phyloP scores from a whole-genome alignment of 345 rosid species.

The rapeseed (Brassica napus) region DNA sequence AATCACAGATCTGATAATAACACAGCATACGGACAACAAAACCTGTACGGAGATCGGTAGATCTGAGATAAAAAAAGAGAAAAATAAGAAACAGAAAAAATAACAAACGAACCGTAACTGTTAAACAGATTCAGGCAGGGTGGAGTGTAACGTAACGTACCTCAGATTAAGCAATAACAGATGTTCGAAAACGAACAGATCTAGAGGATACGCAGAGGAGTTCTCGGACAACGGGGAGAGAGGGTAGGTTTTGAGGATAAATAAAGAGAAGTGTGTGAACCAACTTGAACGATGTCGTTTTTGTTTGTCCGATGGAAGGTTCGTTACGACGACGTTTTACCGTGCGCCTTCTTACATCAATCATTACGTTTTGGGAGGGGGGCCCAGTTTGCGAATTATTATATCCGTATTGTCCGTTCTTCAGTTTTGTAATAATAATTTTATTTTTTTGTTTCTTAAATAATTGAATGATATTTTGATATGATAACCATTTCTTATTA shows the following conservation, averaged over 20 bases:
- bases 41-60: not conserved
- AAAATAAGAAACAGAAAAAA: not conserved
- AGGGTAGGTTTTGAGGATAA: not conserved
- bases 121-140: not conserved
- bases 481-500: constrained; percentile 10
- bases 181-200: constrained; percentile 34
- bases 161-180: constrained; percentile 22
- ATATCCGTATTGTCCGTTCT: constrained; percentile 22
- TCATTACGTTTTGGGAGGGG: constrained; percentile 13
- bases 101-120: constrained; percentile 20
- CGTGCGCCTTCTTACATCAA: constrained; percentile 13
- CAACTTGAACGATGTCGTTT: constrained; percentile 7
- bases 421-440: not conserved
- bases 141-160: constrained; percentile 1
- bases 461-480: not conserved
- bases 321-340: constrained; percentile 29
- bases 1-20: constrained; percentile 47
- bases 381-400: constrained; percentile 21
- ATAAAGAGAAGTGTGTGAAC: not conserved
- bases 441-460: not conserved
- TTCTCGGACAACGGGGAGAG: constrained; percentile 18
- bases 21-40: constrained; percentile 36
- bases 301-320: not conserved
- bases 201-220: constrained; percentile 24
- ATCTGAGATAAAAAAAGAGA: constrained; percentile 6